These are phyloP conservation scores for Neurospora intermedia DNA, from an alignment of 495 filamentous ascomycete species.

Conservation along the genomic window DNA sequence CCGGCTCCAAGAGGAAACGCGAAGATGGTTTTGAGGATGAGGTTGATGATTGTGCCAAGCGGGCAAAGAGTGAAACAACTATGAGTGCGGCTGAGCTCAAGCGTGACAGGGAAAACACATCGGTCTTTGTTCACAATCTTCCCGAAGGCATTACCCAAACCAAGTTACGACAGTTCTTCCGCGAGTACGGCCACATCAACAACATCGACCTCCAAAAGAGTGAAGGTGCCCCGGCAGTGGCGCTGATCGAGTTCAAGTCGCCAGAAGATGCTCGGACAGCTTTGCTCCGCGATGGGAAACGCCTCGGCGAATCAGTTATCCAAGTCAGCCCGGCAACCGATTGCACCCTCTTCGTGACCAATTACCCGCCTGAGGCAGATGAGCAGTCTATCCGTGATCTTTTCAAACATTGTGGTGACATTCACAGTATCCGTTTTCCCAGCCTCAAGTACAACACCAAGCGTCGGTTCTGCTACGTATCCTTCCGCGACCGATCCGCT, in stretches of 20 bases:
- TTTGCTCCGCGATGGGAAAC: slow-evolving; percentile 68
- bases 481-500: slow-evolving; percentile 57
- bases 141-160: slow-evolving; percentile 57
- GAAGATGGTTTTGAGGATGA: slow-evolving; percentile 38
- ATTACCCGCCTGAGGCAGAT: slow-evolving; percentile 79
- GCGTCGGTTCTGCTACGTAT: slow-evolving; percentile 88
- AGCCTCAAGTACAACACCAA: slow-evolving; percentile 79
- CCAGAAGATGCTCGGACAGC: slow-evolving; percentile 72
- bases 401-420: slow-evolving; percentile 67
- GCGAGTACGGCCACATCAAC: slow-evolving; percentile 76
- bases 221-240: slow-evolving; percentile 50
- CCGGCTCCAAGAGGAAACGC: slow-evolving; percentile 59
- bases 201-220: slow-evolving; percentile 53
- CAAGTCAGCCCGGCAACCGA: slow-evolving; percentile 60
- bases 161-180: slow-evolving; percentile 77
- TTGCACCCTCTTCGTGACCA: slow-evolving; percentile 79
- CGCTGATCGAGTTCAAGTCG: slow-evolving; percentile 74
- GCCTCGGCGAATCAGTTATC: slow-evolving; percentile 58
- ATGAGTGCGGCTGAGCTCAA: slow-evolving; percentile 37
- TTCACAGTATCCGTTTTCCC: slow-evolving; percentile 80
- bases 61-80: slow-evolving; percentile 39
- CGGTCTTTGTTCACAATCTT: slow-evolving; percentile 67
- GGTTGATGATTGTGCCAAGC: slow-evolving; percentile 42
- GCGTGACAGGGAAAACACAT: slow-evolving; percentile 83
- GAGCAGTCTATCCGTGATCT: slow-evolving; percentile 67